Evolutionary conservation across 2,329 filamentous ascomycete species (phyloP).

Genomic region (Stemphylium vesicarium): DNA sequence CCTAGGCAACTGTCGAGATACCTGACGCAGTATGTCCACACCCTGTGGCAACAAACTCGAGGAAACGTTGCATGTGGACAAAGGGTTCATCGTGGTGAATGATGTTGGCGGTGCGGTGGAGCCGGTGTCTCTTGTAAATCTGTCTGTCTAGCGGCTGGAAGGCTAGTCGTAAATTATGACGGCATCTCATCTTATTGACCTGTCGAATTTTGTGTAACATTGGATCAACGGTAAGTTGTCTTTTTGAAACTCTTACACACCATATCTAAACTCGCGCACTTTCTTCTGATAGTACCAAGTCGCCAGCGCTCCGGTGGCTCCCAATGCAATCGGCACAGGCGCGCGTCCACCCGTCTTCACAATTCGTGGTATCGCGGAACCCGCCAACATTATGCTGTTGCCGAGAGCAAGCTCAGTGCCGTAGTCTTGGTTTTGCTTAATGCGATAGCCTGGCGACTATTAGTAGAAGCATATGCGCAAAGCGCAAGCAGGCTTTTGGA

Average conservation of each 20-base stretch:
- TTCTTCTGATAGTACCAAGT: constrained; percentile 41
- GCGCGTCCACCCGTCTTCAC: constrained; percentile 37
- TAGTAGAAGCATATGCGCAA: background rate
- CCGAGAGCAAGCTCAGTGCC: constrained; percentile 37
- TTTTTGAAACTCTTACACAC: constrained; percentile 18
- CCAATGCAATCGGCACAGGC: constrained; percentile 35
- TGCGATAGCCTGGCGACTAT: constrained; percentile 25
- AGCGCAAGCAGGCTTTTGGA: background rate
- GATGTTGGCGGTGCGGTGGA: no score
- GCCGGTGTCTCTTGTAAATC: no score
- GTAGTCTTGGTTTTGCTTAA: constrained; percentile 39
- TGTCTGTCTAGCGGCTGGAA: no score
- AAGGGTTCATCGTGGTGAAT: no score
- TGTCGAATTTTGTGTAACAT: no score
- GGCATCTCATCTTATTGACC: no score
- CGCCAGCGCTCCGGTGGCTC: constrained; percentile 31
- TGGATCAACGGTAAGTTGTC: no score
- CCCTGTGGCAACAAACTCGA: no score
- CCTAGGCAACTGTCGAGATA: no score
- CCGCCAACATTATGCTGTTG: constrained; percentile 32
- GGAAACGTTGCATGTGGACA: no score
- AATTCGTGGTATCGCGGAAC: constrained; percentile 35
- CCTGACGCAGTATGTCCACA: no score
- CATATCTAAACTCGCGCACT: constrained; percentile 39
- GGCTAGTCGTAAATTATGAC: no score